Conservation (phyloP, 208 protist species). For the Tritrichomonas foetus region DNA sequence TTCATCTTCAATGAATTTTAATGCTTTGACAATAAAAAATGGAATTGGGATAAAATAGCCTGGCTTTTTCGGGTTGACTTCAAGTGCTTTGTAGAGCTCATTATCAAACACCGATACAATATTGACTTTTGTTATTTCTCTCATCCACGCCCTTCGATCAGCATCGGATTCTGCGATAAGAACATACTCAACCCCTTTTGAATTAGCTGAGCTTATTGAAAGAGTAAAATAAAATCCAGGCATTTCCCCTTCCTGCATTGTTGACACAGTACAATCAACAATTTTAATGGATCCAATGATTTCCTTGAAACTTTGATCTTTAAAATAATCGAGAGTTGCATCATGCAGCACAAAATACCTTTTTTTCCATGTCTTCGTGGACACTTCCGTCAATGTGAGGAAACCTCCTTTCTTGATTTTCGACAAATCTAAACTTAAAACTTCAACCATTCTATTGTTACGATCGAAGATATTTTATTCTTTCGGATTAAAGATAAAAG, state of each 20-base stretch:
- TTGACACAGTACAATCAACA: not conserved
- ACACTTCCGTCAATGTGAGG: not conserved
- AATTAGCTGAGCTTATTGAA: not conserved
- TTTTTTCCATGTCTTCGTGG: not conserved
- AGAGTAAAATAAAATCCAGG: conserved; percentile 30
- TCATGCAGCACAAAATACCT: not conserved
- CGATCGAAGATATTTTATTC: too few species aligned
- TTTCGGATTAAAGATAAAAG: too few species aligned
- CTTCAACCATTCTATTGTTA: too few species aligned
- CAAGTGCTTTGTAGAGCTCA: not conserved
- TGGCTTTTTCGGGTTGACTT: not conserved
- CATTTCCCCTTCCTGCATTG: not conserved
- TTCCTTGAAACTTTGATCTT: not conserved
- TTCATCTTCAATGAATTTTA: not conserved
- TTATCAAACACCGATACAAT: not conserved
- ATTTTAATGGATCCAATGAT: not conserved
- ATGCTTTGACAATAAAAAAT: not conserved
- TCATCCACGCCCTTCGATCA: not conserved
- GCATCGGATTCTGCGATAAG: not conserved
- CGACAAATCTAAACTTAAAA: too few species aligned
- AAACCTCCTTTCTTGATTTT: too few species aligned
- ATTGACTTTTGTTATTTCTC: not conserved
- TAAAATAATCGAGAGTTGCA: not conserved
- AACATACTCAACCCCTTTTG: not conserved
- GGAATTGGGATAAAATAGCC: not conserved